These are phyloP conservation scores for Anacardium occidentale DNA, from an alignment of 345 rosid species.

Conservation along the genomic window DNA sequence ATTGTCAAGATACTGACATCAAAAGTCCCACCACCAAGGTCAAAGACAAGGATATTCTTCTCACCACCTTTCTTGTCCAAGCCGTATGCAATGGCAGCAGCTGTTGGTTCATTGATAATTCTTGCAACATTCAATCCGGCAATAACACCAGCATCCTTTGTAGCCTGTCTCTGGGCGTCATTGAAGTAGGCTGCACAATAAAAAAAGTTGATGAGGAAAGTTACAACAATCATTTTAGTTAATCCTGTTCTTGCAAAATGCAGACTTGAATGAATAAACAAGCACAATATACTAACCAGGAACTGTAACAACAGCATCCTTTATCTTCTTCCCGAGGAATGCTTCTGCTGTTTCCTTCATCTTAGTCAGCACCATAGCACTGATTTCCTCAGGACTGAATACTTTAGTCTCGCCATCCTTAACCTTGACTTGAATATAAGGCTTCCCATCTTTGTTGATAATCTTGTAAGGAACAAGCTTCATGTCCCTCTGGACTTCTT, in stretches of 20 bases:
- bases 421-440: neutral
- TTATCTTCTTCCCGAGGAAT: constrained; percentile 35
- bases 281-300: constrained; percentile 17
- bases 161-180: constrained; percentile 33
- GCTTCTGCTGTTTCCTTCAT: constrained; percentile 37
- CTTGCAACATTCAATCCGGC: constrained; percentile 27
- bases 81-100: constrained; percentile 32
- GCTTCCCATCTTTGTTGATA: neutral
- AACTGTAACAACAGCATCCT: constrained; percentile 33
- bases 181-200: constrained; percentile 22
- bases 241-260: no score
- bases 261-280: no score
- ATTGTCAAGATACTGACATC: constrained; percentile 33
- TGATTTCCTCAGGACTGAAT: constrained; percentile 33
- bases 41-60: constrained; percentile 30
- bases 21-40: constrained; percentile 12
- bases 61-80: constrained; percentile 33
- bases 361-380: constrained; percentile 27
- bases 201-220: neutral
- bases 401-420: constrained; percentile 26
- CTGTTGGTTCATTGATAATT: constrained; percentile 33
- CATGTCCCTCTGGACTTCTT: neutral
- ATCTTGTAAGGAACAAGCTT: neutral
- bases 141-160: constrained; percentile 29
- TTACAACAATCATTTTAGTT: no score